Base-by-base conservation (phyloP, 2,329 filamentous ascomycete genomes). In the Aspergillus melleus region DNA sequence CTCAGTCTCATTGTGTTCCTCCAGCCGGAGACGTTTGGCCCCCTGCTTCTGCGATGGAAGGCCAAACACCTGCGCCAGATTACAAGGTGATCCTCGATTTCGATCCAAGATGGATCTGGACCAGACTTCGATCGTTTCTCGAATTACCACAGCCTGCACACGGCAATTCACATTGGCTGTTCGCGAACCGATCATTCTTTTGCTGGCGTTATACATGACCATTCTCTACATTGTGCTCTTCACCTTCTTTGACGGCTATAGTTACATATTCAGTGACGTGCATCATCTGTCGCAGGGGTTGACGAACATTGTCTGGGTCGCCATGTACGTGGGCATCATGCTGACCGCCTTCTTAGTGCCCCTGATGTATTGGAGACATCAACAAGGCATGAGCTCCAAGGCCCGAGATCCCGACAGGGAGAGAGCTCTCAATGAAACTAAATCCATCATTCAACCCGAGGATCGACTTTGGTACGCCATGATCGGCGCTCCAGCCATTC, bases 381-480 rank as follows among this genome's bases (percentile, higher is more conserved):
- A 51, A 22, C 50, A 26, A 61, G 10, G 46, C 39, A 29, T 29
- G 26, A 8, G 8, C 26, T 9, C 26, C 8, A 29, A 9, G 6
- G 26, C 26, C 8, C 26, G 8, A 9, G 26, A 29, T 29, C 26
- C 6, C 8, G 26, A 29, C 26, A 29, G 6, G 26, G 26, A 29
- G 26, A 29, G 26, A 29, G 22, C 52, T 11, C 49, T 19, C 6
- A 22, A 53, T 6, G 26, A 30, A 8, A 44, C 53, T 2, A 16
- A 49, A 3, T 52, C 56, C 16, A 49, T 53, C 71, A 66, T 64
- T 0, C 58, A 79, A 3, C 83, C 83, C 0, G 85, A 87, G 59
- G 82, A 83, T 47, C 75, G 84, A 4, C 74, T 87, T 0, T 85
- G 79, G 78, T 84, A 80, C 53, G 78, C 79, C 4, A 86, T 86